Evolutionary conservation across 2,329 filamentous ascomycete species (phyloP).

Genomic region (Fusarium armeniacum): DNA sequence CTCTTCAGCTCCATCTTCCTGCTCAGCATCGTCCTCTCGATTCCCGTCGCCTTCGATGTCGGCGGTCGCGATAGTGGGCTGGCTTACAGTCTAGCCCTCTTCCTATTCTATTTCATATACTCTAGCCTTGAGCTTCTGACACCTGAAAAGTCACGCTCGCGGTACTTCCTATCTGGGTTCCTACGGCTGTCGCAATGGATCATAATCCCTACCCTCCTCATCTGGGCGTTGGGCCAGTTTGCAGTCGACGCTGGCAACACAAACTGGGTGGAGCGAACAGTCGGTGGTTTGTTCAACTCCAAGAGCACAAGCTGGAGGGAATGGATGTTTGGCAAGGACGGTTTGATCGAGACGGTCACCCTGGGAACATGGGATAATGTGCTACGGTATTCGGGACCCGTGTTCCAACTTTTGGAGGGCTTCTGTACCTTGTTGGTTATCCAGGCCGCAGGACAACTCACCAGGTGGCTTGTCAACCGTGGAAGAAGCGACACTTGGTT

Average conservation of each 20-base stretch:
- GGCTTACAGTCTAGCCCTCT: constrained; percentile 91
- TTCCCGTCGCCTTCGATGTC: constrained; percentile 97
- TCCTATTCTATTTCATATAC: constrained; percentile 91
- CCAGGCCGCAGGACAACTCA: constrained; percentile 93
- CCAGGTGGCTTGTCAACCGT: constrained; percentile 92
- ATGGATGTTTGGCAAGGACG: constrained; percentile 90
- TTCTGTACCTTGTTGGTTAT: constrained; percentile 98
- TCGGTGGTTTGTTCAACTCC: constrained; percentile 74
- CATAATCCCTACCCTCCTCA: constrained; percentile 85
- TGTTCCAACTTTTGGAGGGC: constrained; percentile 94
- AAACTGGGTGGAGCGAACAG: constrained; percentile 86
- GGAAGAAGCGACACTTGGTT: constrained; percentile 97
- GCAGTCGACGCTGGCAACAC: constrained; percentile 85
- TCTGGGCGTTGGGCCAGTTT: constrained; percentile 96
- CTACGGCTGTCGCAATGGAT: constrained; percentile 87
- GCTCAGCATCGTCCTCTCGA: constrained; percentile 91
- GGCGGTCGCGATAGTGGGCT: constrained; percentile 94
- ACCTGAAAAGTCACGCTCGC: constrained; percentile 80
- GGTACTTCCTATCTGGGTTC: constrained; percentile 77
- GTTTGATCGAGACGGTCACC: constrained; percentile 82
- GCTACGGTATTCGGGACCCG: constrained; percentile 89
- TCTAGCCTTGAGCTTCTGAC: constrained; percentile 85
- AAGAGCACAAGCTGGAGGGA: constrained; percentile 78
- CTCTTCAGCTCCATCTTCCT: constrained; percentile 88
- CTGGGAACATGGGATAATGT: constrained; percentile 91